These are phyloP conservation scores for Ustilago trichophora DNA, from an alignment of 1,284 basidiomycete species.

Conservation along the genomic window DNA sequence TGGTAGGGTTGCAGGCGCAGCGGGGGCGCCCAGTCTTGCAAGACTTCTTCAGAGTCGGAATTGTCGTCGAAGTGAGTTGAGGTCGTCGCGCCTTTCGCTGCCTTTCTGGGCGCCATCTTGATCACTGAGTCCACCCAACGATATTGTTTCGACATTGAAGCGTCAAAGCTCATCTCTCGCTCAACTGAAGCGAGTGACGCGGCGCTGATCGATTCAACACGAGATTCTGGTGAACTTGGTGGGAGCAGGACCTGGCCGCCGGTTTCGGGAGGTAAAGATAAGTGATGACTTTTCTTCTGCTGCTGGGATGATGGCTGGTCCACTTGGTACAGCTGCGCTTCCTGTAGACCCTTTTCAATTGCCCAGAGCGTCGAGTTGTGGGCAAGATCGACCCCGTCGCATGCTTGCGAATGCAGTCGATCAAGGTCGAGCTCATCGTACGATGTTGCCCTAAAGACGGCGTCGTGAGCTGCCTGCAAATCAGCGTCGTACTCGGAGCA, in stretches of 20 bases:
- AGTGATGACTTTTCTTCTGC: background rate
- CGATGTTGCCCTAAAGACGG: slow-evolving; percentile 3
- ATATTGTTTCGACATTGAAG: slow-evolving; percentile 3
- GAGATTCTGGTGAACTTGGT: background rate
- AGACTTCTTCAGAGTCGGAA: background rate
- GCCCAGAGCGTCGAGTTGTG: slow-evolving; percentile 1
- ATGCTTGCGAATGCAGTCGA: background rate
- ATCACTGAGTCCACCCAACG: slow-evolving; percentile 15
- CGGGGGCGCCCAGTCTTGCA: slow-evolving; percentile 3
- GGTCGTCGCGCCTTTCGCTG: background rate
- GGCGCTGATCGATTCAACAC: slow-evolving; percentile 8
- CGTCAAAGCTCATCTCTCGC: slow-evolving; percentile 26
- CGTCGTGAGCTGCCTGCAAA: slow-evolving; percentile 6
- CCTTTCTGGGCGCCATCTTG: no score
- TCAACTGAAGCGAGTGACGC: slow-evolving; percentile 14
- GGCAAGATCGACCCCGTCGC: background rate
- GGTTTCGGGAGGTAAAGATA: background rate
- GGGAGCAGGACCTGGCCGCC: background rate
- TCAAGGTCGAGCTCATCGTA: slow-evolving; percentile 9
- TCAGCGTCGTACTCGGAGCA: background rate
- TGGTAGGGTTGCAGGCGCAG: slow-evolving; percentile 12
- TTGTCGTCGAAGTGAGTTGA: background rate
- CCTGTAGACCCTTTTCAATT: slow-evolving; percentile 7
- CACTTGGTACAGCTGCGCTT: slow-evolving; percentile 4
- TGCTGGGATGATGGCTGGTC: background rate